Base-by-base conservation (phyloP, 164 flowering plant species). In the Magnolia changhungtana region DNA sequence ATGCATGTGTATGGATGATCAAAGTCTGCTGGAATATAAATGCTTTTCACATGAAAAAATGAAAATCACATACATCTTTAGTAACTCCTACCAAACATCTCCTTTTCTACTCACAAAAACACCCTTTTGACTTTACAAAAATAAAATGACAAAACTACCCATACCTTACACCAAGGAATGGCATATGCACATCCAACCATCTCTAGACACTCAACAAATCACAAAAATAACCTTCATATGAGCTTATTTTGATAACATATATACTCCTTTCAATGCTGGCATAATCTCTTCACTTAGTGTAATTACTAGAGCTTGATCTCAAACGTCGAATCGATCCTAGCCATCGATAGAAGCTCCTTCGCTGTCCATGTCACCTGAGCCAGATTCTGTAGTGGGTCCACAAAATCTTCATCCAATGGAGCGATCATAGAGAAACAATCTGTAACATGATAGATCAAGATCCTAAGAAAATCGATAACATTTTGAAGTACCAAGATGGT, bases 361-460 rank as follows among this genome's bases (percentile, higher is more conserved):
- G 91, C 90, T 37, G 90, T 85, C 89, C 90, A 85, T 72, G 89
- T 89, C 64, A 85, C 84, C 5, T 74, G 72, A 29, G 88, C 78
- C 27, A 89, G 84, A 71, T 85, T 76, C 50, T 73, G 75, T 3
- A 88, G 85, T 63, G 69, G 75, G 37, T 74, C 73, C 3, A 86
- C 24, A 52, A 80, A 61, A 37, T 84, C 85, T 52, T 82, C 74
- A 63, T 82, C 84, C 77, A 78, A 63, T 13, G 69, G 72, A 37
- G 80, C 63, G 14, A 80, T 29, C 78, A 63, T 45, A 19, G 85
- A 72, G 8, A 72, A 50, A 67, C 75, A 78, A 61, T 78, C 91
- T 88, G 88, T 75, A 73, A 64, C 65, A 27, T 31, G 68, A 52
- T 69, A n/a, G 23, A 23, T 55, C 59, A 80, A 55, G 7, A 74